Evolutionary conservation across 208 protist genomes (phyloP).

Genomic region (Angomonas ambiguus): DNA sequence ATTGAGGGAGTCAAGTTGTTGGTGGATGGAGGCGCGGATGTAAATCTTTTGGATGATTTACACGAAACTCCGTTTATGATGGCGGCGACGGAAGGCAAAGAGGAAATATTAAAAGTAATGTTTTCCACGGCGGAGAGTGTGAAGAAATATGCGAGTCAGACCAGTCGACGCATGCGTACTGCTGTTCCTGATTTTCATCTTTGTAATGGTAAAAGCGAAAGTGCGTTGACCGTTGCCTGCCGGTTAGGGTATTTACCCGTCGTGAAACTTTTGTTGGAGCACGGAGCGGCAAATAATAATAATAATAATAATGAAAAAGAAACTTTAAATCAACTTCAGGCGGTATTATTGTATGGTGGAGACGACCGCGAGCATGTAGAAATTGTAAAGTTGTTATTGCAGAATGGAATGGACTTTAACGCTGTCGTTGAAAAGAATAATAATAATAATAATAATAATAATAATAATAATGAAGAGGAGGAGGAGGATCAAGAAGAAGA

Average conservation of each 20-base stretch:
- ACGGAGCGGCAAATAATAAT: not conserved
- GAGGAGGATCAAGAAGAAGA: too few species aligned
- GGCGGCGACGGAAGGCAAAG: constrained; percentile 32
- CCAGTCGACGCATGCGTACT: constrained; percentile 18
- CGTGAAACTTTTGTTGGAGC: constrained; percentile 37
- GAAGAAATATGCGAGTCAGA: constrained; percentile 15
- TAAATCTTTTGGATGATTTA: constrained; percentile 47
- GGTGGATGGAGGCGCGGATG: constrained; percentile 42
- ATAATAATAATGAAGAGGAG: too few species aligned
- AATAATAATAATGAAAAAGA: constrained; percentile 39
- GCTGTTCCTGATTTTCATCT: constrained; percentile 36
- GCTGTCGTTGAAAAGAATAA: too few species aligned
- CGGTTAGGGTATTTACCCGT: constrained; percentile 43
- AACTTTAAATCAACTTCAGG: constrained; percentile 34
- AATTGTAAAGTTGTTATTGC: constrained; percentile 51
- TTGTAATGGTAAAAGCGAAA: constrained; percentile 36
- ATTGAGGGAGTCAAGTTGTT: constrained; percentile 34
- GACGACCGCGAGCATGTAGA: constrained; percentile 55
- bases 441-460: too few species aligned
- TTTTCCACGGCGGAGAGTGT: constrained; percentile 25
- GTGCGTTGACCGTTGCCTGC: constrained; percentile 37
- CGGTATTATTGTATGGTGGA: constrained; percentile 43
- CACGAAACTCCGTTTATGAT: constrained; percentile 57
- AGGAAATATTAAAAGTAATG: constrained; percentile 45
- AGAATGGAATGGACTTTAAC: constrained; percentile 36